These are phyloP conservation scores for Borealophlyctis nickersoniae DNA, from an alignment of 192 early-diverging fungal species.

Conservation along the genomic window DNA sequence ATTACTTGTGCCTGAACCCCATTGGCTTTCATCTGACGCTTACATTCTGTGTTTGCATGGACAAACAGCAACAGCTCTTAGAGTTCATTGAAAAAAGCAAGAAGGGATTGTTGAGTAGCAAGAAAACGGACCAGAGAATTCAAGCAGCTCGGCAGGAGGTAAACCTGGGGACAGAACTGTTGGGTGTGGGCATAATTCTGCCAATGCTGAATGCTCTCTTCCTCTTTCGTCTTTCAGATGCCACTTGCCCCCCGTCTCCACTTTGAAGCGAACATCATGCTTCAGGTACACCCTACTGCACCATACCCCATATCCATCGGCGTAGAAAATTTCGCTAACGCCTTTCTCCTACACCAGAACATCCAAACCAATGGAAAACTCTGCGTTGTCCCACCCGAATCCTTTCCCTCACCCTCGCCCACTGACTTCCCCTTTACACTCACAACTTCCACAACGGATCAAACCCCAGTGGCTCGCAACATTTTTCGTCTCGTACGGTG, in stretches of 20 bases:
- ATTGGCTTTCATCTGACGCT: not conserved
- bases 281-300: slow-evolving; percentile 25
- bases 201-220: slow-evolving; percentile 1
- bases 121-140: slow-evolving; percentile 23
- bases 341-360: slow-evolving; percentile 22
- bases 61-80: slow-evolving; percentile 26
- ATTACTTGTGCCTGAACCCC: not conserved
- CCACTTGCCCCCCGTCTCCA: slow-evolving; percentile 9
- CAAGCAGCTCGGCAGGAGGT: slow-evolving; percentile 19
- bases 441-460: slow-evolving; percentile 14
- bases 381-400: slow-evolving; percentile 29
- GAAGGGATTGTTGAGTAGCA: slow-evolving; percentile 18
- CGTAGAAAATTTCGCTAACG: no score
- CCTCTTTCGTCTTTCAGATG: slow-evolving; percentile 3
- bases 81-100: slow-evolving; percentile 32
- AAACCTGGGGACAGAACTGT: no score
- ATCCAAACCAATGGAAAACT: slow-evolving; percentile 25
- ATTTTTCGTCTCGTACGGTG: slow-evolving; percentile 25
- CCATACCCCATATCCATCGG: not conserved
- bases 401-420: slow-evolving; percentile 22
- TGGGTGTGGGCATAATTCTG: not conserved
- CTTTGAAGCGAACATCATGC: slow-evolving; percentile 33
- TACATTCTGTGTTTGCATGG: not conserved
- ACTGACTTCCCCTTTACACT: slow-evolving; percentile 22
- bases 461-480: slow-evolving; percentile 17